Evolutionary conservation across 208 protist genomes (phyloP).

Genomic region (Acanthamoeba sp.): DNA sequence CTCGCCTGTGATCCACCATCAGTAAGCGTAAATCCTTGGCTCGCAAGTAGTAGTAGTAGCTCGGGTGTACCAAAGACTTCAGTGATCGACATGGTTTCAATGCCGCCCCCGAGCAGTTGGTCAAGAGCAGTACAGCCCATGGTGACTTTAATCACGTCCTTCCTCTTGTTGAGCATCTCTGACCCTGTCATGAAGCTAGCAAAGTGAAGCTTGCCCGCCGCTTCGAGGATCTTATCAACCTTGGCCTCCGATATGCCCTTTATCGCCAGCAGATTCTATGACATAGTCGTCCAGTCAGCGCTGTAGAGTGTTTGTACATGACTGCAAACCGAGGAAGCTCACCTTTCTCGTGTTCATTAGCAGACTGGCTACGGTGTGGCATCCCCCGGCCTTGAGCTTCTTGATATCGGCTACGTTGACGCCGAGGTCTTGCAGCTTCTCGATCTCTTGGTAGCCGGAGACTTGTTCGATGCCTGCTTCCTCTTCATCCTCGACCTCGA

Average conservation of each 20-base stretch:
- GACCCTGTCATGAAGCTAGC: conserved; percentile 94
- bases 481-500: conserved; percentile 64
- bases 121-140: conserved; percentile 96
- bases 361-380: conserved; percentile 85
- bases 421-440: conserved; percentile 81
- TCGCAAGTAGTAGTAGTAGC: conserved; percentile 66
- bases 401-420: conserved; percentile 88
- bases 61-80: conserved; percentile 92
- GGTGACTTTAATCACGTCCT: conserved; percentile 93
- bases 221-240: conserved; percentile 98
- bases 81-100: conserved; percentile 96
- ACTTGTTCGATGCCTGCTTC: not conserved
- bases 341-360: conserved; percentile 89
- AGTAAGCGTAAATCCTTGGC: not conserved
- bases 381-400: conserved; percentile 89
- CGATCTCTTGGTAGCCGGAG: conserved; percentile 62
- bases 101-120: conserved; percentile 96
- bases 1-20: conserved; percentile 74
- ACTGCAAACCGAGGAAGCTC: not conserved
- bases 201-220: conserved; percentile 92
- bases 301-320: not conserved
- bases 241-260: conserved; percentile 99
- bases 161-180: conserved; percentile 93
- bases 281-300: not conserved
- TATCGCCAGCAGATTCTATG: conserved; percentile 88